phyloP scores from a whole-genome alignment of 2,329 filamentous ascomycete genomes.

The Botrytis fabae region DNA sequence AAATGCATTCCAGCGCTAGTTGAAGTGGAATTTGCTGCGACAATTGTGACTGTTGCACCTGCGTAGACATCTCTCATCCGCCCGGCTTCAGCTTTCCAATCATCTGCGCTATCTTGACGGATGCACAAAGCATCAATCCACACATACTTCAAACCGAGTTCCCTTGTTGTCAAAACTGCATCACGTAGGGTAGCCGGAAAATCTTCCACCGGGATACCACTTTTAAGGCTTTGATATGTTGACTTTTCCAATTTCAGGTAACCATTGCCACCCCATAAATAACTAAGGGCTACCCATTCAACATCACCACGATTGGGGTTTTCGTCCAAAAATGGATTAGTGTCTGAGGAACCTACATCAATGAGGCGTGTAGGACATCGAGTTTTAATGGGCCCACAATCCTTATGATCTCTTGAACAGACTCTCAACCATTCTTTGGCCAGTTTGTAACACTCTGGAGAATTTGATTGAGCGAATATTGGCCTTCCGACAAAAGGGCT shows the following conservation, averaged over 20 bases:
- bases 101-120: slow-evolving; percentile 20
- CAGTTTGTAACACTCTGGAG: slow-evolving; percentile 15
- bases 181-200: slow-evolving; percentile 19
- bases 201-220: slow-evolving; percentile 3
- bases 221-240: slow-evolving; percentile 14
- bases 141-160: slow-evolving; percentile 15
- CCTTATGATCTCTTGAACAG: slow-evolving; percentile 14
- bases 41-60: slow-evolving; percentile 14
- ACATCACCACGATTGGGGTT: slow-evolving; percentile 6
- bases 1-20: slow-evolving; percentile 19
- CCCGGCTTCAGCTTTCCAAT: slow-evolving; percentile 15
- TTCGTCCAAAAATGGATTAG: slow-evolving; percentile 13
- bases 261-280: slow-evolving; percentile 17
- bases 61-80: slow-evolving; percentile 21
- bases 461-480: slow-evolving; percentile 10
- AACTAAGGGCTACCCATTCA: slow-evolving; percentile 18
- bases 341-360: slow-evolving; percentile 6
- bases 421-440: slow-evolving; percentile 18
- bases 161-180: slow-evolving; percentile 7
- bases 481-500: slow-evolving; percentile 19
- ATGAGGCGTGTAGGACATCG: slow-evolving; percentile 21
- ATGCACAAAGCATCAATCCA: slow-evolving; percentile 24
- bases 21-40: slow-evolving; percentile 18
- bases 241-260: slow-evolving; percentile 5
- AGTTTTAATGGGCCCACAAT: slow-evolving; percentile 16